These are phyloP conservation scores for Capronia americana DNA, from an alignment of 2,329 filamentous ascomycete genomes.

Conservation along the genomic window DNA sequence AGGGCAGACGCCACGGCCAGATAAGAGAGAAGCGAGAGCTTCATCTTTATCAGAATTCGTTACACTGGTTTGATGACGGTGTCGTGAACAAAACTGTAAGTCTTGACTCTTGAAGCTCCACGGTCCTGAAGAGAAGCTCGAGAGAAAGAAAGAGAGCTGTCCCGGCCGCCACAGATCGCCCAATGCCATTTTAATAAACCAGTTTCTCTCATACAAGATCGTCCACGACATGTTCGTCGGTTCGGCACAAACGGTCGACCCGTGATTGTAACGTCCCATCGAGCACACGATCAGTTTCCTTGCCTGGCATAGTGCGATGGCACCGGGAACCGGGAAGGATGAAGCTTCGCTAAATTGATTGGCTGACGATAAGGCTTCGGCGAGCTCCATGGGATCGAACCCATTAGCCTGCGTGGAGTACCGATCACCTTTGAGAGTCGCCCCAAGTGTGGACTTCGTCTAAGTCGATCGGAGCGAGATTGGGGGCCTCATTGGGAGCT, in stretches of 20 bases:
- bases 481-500: not conserved
- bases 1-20: conserved; percentile 7
- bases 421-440: conserved; percentile 5
- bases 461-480: conserved; percentile 10
- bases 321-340: conserved; percentile 3
- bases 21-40: conserved; percentile 10
- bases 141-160: not conserved
- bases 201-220: conserved; percentile 1
- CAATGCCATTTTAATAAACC: conserved; percentile 12
- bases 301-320: conserved; percentile 7
- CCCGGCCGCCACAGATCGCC: not conserved
- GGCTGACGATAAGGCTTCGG: conserved; percentile 18
- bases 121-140: not conserved
- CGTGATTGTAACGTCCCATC: conserved; percentile 18
- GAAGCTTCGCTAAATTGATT: not conserved
- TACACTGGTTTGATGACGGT: not conserved
- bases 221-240: conserved; percentile 1
- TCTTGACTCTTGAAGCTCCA: conserved; percentile 12
- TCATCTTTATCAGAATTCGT: conserved; percentile 12
- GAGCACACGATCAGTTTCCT: conserved; percentile 16
- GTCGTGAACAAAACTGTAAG: conserved; percentile 4
- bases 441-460: conserved; percentile 1
- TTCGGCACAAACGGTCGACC: conserved; percentile 3
- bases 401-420: not conserved
- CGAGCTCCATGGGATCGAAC: conserved; percentile 12